Evolutionary conservation across 2,329 filamentous ascomycete species (phyloP), one percentile per base, ranked within the genome.

Genomic region (Diaporthe citrichinensis): DNA sequence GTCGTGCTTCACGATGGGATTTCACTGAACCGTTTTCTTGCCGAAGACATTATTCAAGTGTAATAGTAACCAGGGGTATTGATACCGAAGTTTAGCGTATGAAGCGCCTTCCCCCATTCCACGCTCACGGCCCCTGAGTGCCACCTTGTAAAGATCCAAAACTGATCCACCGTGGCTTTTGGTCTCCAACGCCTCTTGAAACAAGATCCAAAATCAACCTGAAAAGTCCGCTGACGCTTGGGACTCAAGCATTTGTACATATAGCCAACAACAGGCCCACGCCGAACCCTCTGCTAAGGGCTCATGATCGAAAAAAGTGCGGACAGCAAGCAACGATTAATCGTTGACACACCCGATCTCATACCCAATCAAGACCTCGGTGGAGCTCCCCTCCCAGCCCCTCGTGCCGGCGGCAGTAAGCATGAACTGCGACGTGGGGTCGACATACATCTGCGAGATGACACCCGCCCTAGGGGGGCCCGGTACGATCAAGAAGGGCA

Each of bases 401-500:
- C 97, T 88, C 77, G 97, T 98, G 0, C 97, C 97, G 6, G 95
- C 96, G 0, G 95, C 94, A 2, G 94, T 96, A 46, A 99, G 90
- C 93, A 99, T 96, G 82, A 96, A 98, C 25, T 92, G 90, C 82
- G 95, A 96, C 0, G 95, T 94, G 6, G 94, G 94, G 82, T 99
- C 97, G 62, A 98, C 88, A 81, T 96, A 97, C 14, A 98, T 86
- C 76, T 94, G 92, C 0, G 94, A 95, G 57, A 98, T 96, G 57
- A 98, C 95, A 59, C 96, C 96, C 0, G 96, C 96, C 23, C 95
- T 83, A 0, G 91, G 91, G 0, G 91, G 97, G 0, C 97, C 97
- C 0, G 97, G 97, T 34, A 99, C 93, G 78, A 99, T 98, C n/a
- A 98, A 89, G 84, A 98, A 99, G 0, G 97, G 97, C 0, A 98